phyloP scores from a whole-genome alignment of 352 stramenopile genomes.

The Thalassiosira livingstoniorum region DNA sequence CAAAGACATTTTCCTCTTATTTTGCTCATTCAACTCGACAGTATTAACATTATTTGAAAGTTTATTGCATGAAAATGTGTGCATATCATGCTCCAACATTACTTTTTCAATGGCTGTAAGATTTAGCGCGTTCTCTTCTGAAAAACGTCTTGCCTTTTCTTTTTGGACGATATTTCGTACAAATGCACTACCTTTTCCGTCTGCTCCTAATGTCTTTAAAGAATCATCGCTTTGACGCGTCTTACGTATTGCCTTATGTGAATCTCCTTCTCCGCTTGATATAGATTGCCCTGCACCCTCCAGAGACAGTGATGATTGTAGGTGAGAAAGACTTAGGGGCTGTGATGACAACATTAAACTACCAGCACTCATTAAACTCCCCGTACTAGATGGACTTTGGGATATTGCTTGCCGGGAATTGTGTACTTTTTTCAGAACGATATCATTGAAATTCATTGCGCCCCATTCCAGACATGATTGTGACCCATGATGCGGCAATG shows the following conservation, averaged over 20 bases:
- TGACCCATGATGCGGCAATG: conserved; percentile 19
- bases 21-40: not conserved
- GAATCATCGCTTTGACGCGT: conserved; percentile 28
- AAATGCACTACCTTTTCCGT: not conserved
- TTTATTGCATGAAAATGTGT: conserved; percentile 31
- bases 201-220: conserved; percentile 25
- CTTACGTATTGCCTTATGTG: conserved; percentile 20
- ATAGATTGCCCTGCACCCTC: conserved; percentile 40
- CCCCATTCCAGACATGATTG: conserved; percentile 73
- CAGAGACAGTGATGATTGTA: conserved; percentile 61
- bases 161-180: not conserved
- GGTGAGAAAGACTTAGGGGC: conserved; percentile 20
- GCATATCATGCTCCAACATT: conserved; percentile 59
- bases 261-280: conserved; percentile 41
- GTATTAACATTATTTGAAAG: conserved; percentile 10
- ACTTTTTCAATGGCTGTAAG: conserved; percentile 53
- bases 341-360: conserved; percentile 44
- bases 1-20: conserved; percentile 9
- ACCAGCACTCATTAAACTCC: conserved; percentile 61
- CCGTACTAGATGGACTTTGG: conserved; percentile 62
- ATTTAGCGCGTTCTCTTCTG: conserved; percentile 20
- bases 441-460: conserved; percentile 76
- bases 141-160: conserved; percentile 10
- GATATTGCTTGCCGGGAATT: conserved; percentile 18
- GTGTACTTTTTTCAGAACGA: conserved; percentile 41